Percentiles rank a stretch among this genome's conserved stretches.
phyloP scores from a whole-genome alignment of 768 basidiomycete genomes.

The Auricularia sp. region DNA sequence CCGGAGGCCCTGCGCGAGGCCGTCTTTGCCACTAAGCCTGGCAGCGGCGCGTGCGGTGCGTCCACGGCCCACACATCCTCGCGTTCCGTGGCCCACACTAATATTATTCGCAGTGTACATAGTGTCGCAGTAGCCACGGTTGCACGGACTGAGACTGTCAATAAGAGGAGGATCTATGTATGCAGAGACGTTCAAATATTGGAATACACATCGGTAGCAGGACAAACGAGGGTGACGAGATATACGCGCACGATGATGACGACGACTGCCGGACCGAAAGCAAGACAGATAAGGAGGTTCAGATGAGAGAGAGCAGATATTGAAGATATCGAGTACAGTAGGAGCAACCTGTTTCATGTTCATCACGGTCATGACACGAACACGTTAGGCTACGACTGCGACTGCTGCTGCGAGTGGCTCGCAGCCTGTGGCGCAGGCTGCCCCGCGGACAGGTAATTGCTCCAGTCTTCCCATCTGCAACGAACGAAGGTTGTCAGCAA shows the following conservation, averaged over 20 bases:
- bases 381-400: background rate
- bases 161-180: background rate
- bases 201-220: background rate
- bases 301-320: background rate
- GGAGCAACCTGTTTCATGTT: background rate
- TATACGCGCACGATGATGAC: background rate
- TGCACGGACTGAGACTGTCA: background rate
- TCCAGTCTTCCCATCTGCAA: constrained; percentile 1
- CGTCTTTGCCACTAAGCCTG: constrained; percentile 77
- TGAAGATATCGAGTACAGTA: background rate
- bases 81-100: background rate
- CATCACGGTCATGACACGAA: background rate
- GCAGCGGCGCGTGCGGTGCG: constrained; percentile 73
- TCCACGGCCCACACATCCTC: constrained; percentile 9
- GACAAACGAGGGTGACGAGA: background rate
- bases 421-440: background rate
- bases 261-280: background rate
- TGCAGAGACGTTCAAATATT: background rate
- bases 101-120: background rate
- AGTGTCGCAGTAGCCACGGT: background rate
- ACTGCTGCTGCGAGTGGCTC: background rate
- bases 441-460: background rate
- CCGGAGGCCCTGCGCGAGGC: constrained; percentile 51
- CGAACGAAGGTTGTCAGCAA: background rate
- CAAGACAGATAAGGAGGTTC: background rate